Conservation (phyloP, 1,139 yeast genomes). For the Yamadazyma sp. region DNA sequence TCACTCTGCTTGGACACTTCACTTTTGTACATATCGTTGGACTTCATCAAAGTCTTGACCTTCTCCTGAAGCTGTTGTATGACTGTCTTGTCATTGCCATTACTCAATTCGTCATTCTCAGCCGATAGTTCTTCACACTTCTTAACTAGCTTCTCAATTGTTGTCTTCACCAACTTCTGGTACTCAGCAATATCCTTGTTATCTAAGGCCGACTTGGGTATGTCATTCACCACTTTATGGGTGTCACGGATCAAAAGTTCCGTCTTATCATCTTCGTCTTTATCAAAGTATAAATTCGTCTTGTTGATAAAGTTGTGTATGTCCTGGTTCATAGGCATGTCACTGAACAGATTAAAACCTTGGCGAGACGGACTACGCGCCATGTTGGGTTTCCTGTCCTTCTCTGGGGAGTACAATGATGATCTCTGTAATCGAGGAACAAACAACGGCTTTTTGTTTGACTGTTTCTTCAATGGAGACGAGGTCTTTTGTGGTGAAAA, state of each 20-base stretch:
- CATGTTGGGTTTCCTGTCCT: not conserved
- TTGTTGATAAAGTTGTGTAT: conserved; percentile 7
- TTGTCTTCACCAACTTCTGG: conserved; percentile 17
- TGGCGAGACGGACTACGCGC: conserved; percentile 7
- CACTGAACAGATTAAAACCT: conserved; percentile 5
- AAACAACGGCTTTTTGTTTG: conserved; percentile 10
- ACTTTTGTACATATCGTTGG: conserved; percentile 20
- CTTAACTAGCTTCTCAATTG: conserved; percentile 17
- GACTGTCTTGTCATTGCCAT: conserved; percentile 5
- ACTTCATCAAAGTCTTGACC: conserved; percentile 22
- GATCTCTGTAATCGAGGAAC: conserved; percentile 7
- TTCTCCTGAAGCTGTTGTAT: conserved; percentile 17
- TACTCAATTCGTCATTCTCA: conserved; percentile 9
- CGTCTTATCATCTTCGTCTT: conserved; percentile 19
- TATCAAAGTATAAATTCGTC: conserved; percentile 4
- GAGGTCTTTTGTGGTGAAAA: conserved; percentile 9
- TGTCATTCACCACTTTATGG: conserved; percentile 25
- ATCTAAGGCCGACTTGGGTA: conserved; percentile 23
- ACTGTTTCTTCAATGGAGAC: conserved; percentile 7
- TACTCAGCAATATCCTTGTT: conserved; percentile 27
- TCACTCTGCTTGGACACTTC: conserved; percentile 17
- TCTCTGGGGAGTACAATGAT: conserved; percentile 6
- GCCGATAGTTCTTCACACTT: conserved; percentile 9
- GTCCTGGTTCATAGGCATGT: conserved; percentile 9
- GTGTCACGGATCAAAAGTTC: conserved; percentile 31